Base-by-base conservation (phyloP, 805 yeast genomes). In the Hanseniaspora lachancei region DNA sequence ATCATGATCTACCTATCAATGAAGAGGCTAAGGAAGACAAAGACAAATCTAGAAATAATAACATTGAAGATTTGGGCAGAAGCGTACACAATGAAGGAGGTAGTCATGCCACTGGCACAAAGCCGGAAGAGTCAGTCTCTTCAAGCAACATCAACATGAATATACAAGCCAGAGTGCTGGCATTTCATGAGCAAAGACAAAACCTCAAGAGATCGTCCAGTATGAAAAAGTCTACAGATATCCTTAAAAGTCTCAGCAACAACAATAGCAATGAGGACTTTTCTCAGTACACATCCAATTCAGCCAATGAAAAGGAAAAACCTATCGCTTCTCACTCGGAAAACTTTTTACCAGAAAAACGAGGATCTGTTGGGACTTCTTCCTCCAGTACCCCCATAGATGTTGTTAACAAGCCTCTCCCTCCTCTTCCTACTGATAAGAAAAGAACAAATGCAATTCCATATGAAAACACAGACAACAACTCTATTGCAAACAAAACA, bases 171-270 rank as follows among this genome's bases (percentile, higher is more conserved):
- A 74, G 93, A 60, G 76, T 89, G 39, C 71, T 85, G 66, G 96
- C 95, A 0, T 86, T 89, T 62, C 96, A 89, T 67, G 88, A 86
- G 60, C 81, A 84, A 63, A 77, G 96, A 61, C 81, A 80, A 57
- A 58, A 39, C 57, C 54, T 50, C 21, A 54, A 48, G 55, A 50
- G 56, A 54, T 51, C 53, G 34, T 58, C 68, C 16, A 66, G 62
- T 55, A 64, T 61, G 20, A 62, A 59, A 23, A 42, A 63, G 55
- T 46, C 59, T 47, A 56, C 47, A 49, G 41, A 54, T 62, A 51
- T 60, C 66, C n/a, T 60, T 58, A 29, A 55, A 62, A 27, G 18
- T 42, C 20, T 23, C 27, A 41, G 36, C 13, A 27, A 41, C 41
- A 35, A 21, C 23, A n/a, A 18, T 47, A 43, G 18, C 55, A 46